Conservation (phyloP, 2,329 filamentous ascomycete genomes). For the Thermoascus crustaceus region DNA sequence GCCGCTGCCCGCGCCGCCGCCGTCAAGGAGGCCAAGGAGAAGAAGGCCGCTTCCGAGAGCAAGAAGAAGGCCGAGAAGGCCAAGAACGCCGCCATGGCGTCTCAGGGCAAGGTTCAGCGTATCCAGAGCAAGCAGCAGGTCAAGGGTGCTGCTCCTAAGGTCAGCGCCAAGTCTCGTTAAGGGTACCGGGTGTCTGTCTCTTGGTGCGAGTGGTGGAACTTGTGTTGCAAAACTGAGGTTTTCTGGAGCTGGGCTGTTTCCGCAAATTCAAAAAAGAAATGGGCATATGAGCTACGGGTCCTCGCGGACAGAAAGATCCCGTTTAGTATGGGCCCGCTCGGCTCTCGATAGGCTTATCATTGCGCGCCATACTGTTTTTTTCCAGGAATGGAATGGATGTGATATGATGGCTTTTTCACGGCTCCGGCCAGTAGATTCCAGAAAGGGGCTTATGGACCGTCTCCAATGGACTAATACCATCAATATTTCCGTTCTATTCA, state of each 20-base stretch:
- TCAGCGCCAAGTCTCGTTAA: constrained; percentile 81
- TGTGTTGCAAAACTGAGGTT: constrained; percentile 4
- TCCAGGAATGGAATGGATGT: constrained; percentile 18
- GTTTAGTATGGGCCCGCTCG: no score
- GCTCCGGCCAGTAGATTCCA: constrained; percentile 10
- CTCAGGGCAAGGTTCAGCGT: constrained; percentile 69
- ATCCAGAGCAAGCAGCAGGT: constrained; percentile 95
- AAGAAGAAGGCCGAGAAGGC: constrained; percentile 99
- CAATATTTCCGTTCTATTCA: constrained; percentile 2
- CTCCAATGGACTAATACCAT: constrained; percentile 2
- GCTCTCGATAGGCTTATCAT: constrained; percentile 16
- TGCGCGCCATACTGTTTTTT: constrained; percentile 15
- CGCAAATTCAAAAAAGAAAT: constrained; percentile 13
- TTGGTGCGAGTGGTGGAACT: constrained; percentile 5
- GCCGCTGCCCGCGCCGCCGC: constrained; percentile 79
- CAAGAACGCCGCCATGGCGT: constrained; percentile 67
- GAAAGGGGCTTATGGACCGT: neutral
- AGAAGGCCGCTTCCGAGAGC: constrained; percentile 80
- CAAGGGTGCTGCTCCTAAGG: constrained; percentile 82
- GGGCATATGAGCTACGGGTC: constrained; percentile 19
- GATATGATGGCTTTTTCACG: constrained; percentile 14
- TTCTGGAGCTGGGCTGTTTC: constrained; percentile 13
- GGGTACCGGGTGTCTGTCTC: constrained; percentile 16
- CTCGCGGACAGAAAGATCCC: constrained; percentile 11
- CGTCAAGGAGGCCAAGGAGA: constrained; percentile 98